Evolutionary conservation across 768 basidiomycete genomes (phyloP), one percentile per base, ranked within the genome.

Genomic region (Kwoniella newhampshirensis): DNA sequence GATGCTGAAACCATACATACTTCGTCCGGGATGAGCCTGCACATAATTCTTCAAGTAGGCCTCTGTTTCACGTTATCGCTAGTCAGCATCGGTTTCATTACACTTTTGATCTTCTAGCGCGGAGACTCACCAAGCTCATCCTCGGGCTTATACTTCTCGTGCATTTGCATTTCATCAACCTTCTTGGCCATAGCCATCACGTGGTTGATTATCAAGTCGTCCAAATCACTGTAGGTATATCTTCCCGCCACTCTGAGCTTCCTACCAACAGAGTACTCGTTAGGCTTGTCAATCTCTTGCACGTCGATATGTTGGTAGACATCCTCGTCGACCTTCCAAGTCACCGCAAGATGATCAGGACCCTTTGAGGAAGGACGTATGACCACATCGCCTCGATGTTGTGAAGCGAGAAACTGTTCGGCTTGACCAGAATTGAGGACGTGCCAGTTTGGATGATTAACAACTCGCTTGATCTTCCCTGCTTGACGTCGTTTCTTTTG

Each of bases 401-500:
- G 89, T 64, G 86, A 86, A 64, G 90, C 88, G 59, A 99, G 80
- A 72, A 87, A 88, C 32, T 85, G 82, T 77, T 98, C 96, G 1
- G 96, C 93, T 64, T 96, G 87, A 13, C 82, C 79, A 6, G 89
- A 85, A 63, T 90, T 93, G 81, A 94, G 86, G 70, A 96, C 91
- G 73, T 93, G 89, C 83, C 97, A 99, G 76, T 94, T 92, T 1
- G 94, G 96, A 75, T 99, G 96, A 74, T 97, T 91, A 79, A 99
- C 89, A 51, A 94, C 85, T 23, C 94, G 81, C 58, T 90, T 84
- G 32, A 85, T 83, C 59, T 83, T 82, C 65, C 89, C 87, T 8
- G 84, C 86, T 69, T 91, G 87, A 1, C 88, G 85, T 44, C 89
- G 81, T 79, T 91, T 93, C 79, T 89, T 93, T 62, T 89, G 83